Evolutionary conservation across 2,329 filamentous ascomycete genomes (phyloP), one percentile per base, ranked within the genome.

Genomic region (Claviceps pazoutovae): DNA sequence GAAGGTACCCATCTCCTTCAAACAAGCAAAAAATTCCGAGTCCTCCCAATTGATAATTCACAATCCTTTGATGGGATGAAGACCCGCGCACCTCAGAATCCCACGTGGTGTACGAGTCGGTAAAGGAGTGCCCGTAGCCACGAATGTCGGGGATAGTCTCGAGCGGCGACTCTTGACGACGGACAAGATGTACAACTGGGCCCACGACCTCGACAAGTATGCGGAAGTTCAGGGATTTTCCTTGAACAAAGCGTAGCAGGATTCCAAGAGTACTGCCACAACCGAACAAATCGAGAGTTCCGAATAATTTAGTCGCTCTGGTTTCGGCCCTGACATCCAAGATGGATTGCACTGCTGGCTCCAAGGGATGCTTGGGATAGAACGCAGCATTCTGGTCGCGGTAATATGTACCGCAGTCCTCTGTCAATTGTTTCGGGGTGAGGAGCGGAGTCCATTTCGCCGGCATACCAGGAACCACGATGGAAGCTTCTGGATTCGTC

Each of bases 111-210:
- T 85, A 82, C 1, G 71, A 70, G 47, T 85, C 79, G 0, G 79
- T 80, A 56, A 88, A 87, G 0, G 78, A 73, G 56, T 86, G 82
- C 0, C 83, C 82, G 57, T 72, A 85, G 0, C 83, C 84, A 16
- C 58, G 57, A 0, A 86, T 65, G n/a, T 70, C 70, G 0, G 65
- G 56, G 5, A 86, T 79, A 0, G 70, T 60, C 56, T 83, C 78
- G 0, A 63, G 74, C 0, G 82, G 79, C 0, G 75, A 73, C 45
- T 78, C 80, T 58, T 84, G 81, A 23, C 76, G 71, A 1, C 83
- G 76, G 13, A 82, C 62, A 48, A 88, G 73, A 64, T 59, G 81
- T 1, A 83, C 71, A 0, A 77, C 79, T n/a, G 69, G 61, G 11
- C 71, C 65, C 2, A 83, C 64, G 0, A 68, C 60, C 55, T 83